Evolutionary conservation across 257 asterid species (phyloP).

Genomic region (Coffea eugenioides): DNA sequence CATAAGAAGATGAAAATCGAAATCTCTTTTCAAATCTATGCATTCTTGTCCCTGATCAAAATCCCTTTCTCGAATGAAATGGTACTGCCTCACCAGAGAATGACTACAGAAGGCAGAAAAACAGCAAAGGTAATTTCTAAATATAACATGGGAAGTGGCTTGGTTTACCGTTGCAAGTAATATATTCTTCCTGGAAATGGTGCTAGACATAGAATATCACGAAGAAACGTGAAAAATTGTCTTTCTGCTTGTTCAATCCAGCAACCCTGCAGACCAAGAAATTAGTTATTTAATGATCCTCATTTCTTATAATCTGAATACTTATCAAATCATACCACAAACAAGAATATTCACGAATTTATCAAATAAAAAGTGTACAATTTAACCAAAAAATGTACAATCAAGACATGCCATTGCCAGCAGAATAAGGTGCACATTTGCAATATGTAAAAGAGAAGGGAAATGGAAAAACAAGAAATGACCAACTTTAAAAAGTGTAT

Average conservation of each 20-base stretch:
- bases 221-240: not conserved
- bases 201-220: constrained; percentile 8
- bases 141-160: constrained; percentile 1
- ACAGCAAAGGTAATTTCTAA: constrained; percentile 1
- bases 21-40: constrained; percentile 21
- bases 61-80: constrained; percentile 18
- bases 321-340: not conserved
- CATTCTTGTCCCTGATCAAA: constrained; percentile 25
- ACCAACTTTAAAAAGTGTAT: too few species aligned
- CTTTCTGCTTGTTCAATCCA: not conserved
- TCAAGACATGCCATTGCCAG: not conserved
- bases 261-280: not conserved
- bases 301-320: not conserved
- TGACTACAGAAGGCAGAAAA: constrained; percentile 31
- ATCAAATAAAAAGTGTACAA: not conserved
- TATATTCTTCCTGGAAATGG: not conserved
- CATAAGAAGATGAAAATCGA: constrained; percentile 45
- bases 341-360: not conserved
- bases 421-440: not conserved
- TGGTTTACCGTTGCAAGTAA: not conserved
- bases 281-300: not conserved
- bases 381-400: not conserved
- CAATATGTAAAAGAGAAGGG: not conserved
- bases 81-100: constrained; percentile 8
- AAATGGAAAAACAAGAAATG: not conserved